phyloP scores from a whole-genome alignment of 2,329 filamentous ascomycete species.

The Aspergillus ochraceoroseus region DNA sequence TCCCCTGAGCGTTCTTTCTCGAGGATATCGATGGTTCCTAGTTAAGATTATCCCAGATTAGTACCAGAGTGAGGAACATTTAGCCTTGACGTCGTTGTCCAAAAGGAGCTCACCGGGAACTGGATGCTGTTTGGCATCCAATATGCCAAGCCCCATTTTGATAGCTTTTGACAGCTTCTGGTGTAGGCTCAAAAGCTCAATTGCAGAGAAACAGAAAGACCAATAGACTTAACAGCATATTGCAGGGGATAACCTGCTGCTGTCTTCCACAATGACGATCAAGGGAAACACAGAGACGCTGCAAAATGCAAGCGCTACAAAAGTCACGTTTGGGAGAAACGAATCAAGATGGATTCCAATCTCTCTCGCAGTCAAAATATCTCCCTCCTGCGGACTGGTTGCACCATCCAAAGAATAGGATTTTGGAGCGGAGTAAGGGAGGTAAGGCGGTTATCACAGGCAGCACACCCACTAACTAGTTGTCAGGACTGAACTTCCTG shows the following conservation, averaged over 20 bases:
- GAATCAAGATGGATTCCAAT: too few species aligned
- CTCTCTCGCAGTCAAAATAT: too few species aligned
- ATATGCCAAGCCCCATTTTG: conserved; percentile 65
- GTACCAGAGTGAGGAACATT: conserved; percentile 2
- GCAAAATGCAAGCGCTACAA: conserved; percentile 2
- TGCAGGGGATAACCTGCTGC: too few species aligned
- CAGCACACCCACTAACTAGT: too few species aligned
- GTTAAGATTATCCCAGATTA: neutral
- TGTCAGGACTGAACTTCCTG: too few species aligned
- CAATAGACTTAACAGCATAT: neutral
- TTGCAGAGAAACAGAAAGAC: neutral
- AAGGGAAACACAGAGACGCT: neutral
- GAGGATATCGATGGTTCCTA: conserved; percentile 54
- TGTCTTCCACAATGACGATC: neutral
- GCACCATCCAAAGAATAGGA: too few species aligned
- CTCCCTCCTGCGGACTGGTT: too few species aligned
- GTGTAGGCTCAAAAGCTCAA: neutral
- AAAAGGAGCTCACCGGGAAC: conserved; percentile 61
- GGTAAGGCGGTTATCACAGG: too few species aligned
- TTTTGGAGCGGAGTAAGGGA: too few species aligned
- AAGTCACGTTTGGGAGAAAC: too few species aligned
- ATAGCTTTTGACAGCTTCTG: neutral
- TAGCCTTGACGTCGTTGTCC: neutral
- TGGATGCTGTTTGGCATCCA: conserved; percentile 60
- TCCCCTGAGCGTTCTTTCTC: conserved; percentile 50